These are phyloP conservation scores for Verruconis gallopava DNA, from an alignment of 2,329 filamentous ascomycete genomes.

Conservation along the genomic window DNA sequence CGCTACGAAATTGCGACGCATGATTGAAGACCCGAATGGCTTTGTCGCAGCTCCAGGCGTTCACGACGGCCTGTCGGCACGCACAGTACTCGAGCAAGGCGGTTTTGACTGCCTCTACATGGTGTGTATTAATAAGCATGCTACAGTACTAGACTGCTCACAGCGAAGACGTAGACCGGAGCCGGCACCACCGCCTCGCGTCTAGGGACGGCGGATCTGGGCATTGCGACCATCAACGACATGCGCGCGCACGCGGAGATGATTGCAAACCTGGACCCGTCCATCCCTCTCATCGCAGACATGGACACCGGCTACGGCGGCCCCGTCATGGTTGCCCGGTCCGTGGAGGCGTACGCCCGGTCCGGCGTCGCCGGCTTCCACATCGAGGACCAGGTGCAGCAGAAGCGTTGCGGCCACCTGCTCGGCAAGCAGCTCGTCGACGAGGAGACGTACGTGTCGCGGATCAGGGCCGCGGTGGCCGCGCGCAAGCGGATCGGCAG, in stretches of 20 bases:
- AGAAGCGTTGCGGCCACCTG: slow-evolving; percentile 54
- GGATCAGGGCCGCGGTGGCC: slow-evolving; percentile 43
- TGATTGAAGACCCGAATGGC: slow-evolving; percentile 4
- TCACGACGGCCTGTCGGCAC: slow-evolving; percentile 38
- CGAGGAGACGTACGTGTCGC: slow-evolving; percentile 36
- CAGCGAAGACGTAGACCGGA: slow-evolving; percentile 17
- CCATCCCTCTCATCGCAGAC: slow-evolving; percentile 15
- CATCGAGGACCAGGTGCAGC: slow-evolving; percentile 50
- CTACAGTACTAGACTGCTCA: too few species aligned
- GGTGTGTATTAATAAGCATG: slow-evolving; percentile 28
- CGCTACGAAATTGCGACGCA: slow-evolving; percentile 7
- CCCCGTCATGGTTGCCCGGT: slow-evolving; percentile 10
- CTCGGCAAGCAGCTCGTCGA: slow-evolving; percentile 47
- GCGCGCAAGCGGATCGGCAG: slow-evolving; percentile 35
- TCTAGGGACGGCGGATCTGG: slow-evolving; percentile 15
- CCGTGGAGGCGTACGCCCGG: slow-evolving; percentile 4
- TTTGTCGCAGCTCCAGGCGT: slow-evolving; percentile 33
- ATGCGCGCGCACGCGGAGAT: slow-evolving; percentile 15
- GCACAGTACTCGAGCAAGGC: slow-evolving; percentile 34
- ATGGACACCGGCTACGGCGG: slow-evolving; percentile 17
- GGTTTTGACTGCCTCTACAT: slow-evolving; percentile 39
- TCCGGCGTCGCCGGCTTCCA: slow-evolving; percentile 45
- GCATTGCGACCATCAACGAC: slow-evolving; percentile 13
- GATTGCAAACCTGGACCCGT: slow-evolving; percentile 13
- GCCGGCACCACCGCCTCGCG: slow-evolving; percentile 15